phyloP scores from a whole-genome alignment of 305 asterid species.

The Plantago lanceolata region DNA sequence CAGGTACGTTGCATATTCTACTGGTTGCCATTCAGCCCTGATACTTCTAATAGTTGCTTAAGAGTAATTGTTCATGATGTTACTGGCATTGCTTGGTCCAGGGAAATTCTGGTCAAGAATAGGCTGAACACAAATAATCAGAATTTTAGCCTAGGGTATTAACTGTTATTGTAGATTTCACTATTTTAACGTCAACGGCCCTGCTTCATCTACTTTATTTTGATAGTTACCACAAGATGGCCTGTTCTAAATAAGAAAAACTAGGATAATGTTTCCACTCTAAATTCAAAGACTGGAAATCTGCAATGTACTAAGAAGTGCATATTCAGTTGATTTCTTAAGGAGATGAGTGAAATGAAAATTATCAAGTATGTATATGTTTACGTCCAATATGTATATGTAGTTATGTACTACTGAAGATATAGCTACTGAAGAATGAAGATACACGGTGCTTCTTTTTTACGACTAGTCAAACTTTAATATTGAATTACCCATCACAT shows the following conservation, averaged over 20 bases:
- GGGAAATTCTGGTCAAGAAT: background rate
- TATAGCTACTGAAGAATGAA: background rate
- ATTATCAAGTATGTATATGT: too few relatives aligned
- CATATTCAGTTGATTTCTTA: too few relatives aligned
- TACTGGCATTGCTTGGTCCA: background rate
- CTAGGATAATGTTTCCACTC: too few relatives aligned
- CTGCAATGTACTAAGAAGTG: too few relatives aligned
- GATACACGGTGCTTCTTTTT: background rate
- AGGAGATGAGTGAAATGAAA: too few relatives aligned
- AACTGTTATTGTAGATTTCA: background rate
- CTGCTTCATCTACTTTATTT: background rate
- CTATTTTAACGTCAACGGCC: too few relatives aligned
- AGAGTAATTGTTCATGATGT: background rate
- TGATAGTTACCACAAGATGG: background rate
- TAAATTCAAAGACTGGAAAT: too few relatives aligned
- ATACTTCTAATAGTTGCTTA: conserved; percentile 14
- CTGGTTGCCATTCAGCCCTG: conserved; percentile 15
- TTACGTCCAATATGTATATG: background rate
- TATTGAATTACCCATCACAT: background rate
- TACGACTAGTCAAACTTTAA: background rate
- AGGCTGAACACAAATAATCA: background rate
- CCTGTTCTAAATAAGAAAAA: background rate
- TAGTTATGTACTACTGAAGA: background rate
- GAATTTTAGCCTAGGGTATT: background rate
- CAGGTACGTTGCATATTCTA: conserved; percentile 43